phyloP scores from a whole-genome alignment of 805 yeast species.

The Zygoascus biomembranicola region DNA sequence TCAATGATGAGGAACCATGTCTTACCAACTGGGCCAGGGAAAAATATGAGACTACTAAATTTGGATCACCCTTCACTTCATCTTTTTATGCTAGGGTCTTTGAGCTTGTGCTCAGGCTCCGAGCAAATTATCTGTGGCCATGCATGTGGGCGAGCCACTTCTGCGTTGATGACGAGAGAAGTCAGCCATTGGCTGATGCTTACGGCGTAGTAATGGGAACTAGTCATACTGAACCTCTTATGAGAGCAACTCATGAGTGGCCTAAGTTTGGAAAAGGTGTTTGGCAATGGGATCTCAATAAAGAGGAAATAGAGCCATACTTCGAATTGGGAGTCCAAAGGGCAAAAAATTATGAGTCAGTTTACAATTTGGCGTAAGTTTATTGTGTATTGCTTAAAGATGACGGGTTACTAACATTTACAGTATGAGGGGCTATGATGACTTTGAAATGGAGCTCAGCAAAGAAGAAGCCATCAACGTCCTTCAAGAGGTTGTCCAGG shows the following conservation, averaged over 20 bases:
- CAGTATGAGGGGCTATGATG: slow-evolving; percentile 13
- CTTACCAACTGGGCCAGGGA: slow-evolving; percentile 12
- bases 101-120: slow-evolving; percentile 10
- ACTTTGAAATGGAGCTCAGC: slow-evolving; percentile 10
- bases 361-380: slow-evolving; percentile 8
- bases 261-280: slow-evolving; percentile 10
- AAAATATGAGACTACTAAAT: slow-evolving; percentile 2
- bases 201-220: slow-evolving; percentile 15
- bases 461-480: slow-evolving; percentile 10
- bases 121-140: slow-evolving; percentile 14
- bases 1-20: slow-evolving; percentile 14
- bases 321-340: slow-evolving; percentile 11
- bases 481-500: slow-evolving; percentile 6
- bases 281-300: slow-evolving; percentile 13
- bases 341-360: slow-evolving; percentile 10
- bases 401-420: too few relatives aligned
- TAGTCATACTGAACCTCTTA: slow-evolving; percentile 14
- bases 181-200: slow-evolving; percentile 12
- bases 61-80: slow-evolving; percentile 9
- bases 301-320: slow-evolving; percentile 6
- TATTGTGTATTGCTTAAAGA: too few relatives aligned
- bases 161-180: slow-evolving; percentile 9
- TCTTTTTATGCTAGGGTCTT: slow-evolving; percentile 9
- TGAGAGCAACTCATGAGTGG: slow-evolving; percentile 15
- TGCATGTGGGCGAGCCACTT: slow-evolving; percentile 15